phyloP scores from a whole-genome alignment of 2,329 filamentous ascomycete species.

The Cytospora paraplurivora region DNA sequence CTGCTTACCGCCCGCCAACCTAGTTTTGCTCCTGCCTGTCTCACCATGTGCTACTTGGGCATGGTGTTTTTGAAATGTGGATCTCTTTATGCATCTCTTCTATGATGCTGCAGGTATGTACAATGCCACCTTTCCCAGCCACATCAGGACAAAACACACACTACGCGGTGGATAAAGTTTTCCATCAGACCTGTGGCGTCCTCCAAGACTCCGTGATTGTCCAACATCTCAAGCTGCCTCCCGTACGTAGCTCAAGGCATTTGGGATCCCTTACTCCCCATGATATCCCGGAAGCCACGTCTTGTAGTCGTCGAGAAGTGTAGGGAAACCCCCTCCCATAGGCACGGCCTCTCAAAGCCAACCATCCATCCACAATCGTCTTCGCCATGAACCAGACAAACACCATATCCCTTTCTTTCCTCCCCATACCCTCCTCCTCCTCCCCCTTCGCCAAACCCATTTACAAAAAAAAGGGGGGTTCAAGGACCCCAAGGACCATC shows the following conservation, averaged over 20 bases:
- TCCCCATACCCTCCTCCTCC: neutral
- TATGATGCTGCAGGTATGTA: neutral
- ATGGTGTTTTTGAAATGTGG: neutral
- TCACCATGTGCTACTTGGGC: neutral
- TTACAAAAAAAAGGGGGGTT: too few relatives aligned
- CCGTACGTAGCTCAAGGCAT: too few relatives aligned
- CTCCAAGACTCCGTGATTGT: neutral
- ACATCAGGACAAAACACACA: neutral
- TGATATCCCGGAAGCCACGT: too few relatives aligned
- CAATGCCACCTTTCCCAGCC: neutral
- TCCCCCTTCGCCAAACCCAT: constrained; percentile 8
- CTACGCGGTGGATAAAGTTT: neutral
- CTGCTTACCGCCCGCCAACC: neutral
- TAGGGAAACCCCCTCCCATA: too few relatives aligned
- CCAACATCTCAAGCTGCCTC: too few relatives aligned
- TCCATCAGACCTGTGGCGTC: neutral
- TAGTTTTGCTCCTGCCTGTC: neutral
- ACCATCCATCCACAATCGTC: too few relatives aligned
- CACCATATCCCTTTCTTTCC: constrained; percentile 1
- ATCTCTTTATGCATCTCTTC: neutral
- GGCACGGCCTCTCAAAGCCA: too few relatives aligned
- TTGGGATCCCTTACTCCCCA: too few relatives aligned
- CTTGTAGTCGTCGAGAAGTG: too few relatives aligned
- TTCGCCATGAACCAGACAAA: too few relatives aligned
- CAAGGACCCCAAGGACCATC: too few relatives aligned